Percentiles rank a stretch among this genome's conserved stretches.
Conservation (phyloP, 257 asterid species). For the Solanum pennellii region DNA sequence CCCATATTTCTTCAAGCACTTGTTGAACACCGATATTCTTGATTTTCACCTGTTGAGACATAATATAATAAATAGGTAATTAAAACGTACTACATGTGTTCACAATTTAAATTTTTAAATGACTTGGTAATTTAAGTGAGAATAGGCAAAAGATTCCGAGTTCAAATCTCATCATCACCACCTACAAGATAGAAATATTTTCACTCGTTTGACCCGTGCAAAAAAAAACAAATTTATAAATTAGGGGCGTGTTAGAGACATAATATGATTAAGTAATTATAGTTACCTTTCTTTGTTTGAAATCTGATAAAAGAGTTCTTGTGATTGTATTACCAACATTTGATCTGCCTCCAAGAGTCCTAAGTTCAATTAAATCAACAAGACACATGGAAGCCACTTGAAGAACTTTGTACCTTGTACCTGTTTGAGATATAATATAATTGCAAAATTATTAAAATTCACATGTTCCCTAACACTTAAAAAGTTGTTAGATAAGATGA, state of each 20-base stretch:
- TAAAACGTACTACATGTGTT: neutral
- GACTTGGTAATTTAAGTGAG: neutral
- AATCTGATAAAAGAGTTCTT: constrained; percentile 26
- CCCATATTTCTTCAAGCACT: constrained; percentile 32
- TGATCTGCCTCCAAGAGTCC: constrained; percentile 35
- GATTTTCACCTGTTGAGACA: neutral
- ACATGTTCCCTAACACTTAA: neutral
- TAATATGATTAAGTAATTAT: neutral
- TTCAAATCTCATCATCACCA: neutral
- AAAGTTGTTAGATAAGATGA: neutral
- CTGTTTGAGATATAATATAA: neutral
- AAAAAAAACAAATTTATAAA: neutral
- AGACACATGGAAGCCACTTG: constrained; percentile 24
- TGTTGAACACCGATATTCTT: constrained; percentile 12
- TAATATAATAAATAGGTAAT: neutral
- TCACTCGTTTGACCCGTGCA: neutral
- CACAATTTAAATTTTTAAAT: neutral
- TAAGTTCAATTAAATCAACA: constrained; percentile 52
- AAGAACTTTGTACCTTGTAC: constrained; percentile 33
- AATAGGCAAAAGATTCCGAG: neutral
- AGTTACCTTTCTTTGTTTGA: constrained; percentile 8
- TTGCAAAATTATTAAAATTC: too few relatives aligned
- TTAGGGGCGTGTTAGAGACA: neutral
- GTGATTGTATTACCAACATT: constrained; percentile 52
- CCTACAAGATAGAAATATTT: neutral